Base-by-base conservation (phyloP, 441 rosid genomes). In the Gossypium davidsonii region DNA sequence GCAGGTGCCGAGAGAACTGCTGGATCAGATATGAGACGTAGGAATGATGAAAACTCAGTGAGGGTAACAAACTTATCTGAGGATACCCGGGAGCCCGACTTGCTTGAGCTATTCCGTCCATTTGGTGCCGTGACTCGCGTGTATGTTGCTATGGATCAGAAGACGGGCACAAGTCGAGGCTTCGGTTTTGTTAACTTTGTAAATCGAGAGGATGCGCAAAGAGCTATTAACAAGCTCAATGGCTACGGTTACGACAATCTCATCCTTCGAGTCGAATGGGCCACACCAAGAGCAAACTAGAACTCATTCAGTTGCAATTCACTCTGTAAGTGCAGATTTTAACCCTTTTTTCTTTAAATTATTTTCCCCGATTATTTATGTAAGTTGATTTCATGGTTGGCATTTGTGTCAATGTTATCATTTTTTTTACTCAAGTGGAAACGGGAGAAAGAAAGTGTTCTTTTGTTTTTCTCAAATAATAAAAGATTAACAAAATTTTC, bases 151-250 rank as follows among this genome's bases (percentile, higher is more conserved):
- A 68, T 86, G 42, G 88, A 89, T 73, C 84, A 83, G 85, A 86
- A 76, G 78, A 85, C 86, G 0, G 76, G 84, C 17, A 39, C 77
- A 58, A 86, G 90, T 80, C 73, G 86, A 70, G 91, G 89, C 17
- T 87, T 83, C 2, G 90, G 89, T 11, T 89, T 87, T 75, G 91
- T 85, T 31, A 86, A 82, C 81, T 86, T 87, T 78, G 82, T 79
- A 0, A 64, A 64, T 15, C 11, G 49, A 39, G 68, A 64, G 26
- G 68, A 64, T 42, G 68, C 68, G 0, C 52, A 64, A 18, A 64
- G 28, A 64, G 68, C 68, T 10, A 64, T 64, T 39, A 64, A 64
- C 68, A 42, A 39, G 68, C 68, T 64, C 68, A 20, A 64, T 39
- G 68, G 52, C 1, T 64, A 64, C 23, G 68, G 52, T 17, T 64